Base-by-base conservation (phyloP, 441 rosid species). In the Mallotus repandus region DNA sequence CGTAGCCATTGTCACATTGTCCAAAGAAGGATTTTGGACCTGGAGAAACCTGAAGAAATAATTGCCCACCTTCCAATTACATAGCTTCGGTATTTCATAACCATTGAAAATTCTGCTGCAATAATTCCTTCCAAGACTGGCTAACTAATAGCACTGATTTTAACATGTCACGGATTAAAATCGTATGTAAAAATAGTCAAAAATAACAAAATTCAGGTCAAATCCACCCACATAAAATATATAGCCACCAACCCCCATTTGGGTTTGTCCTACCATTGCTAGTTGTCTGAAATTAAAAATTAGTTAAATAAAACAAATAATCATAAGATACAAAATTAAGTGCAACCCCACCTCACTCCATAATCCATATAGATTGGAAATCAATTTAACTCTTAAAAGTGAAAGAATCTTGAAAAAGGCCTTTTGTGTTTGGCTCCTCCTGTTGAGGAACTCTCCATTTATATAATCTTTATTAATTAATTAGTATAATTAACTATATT, bases 371-470 rank as follows among this genome's bases (percentile, higher is more conserved):
- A 65, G 54, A 4, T 57, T 56, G 65, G 50, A 55, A 72, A 45
- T 38, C n/a, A n/a, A n/a, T n/a, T 43, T 43, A 41, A 59, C 5
- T 18, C 18, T 43, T 7, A 63, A 12, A n/a, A 41, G 6, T 19
- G 10, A 53, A 35, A 66, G 74, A 72, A 61, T 68, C 73, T 68
- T 67, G 41, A 6, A 45, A 50, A 63, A 55, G 9, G 78, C 32
- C n/a, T 0, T 18, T 53, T 18, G 11, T 9, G 48, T n/a, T 77
- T 74, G 74, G 78, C 63, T 80, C 80, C 83, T 67, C 45, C n/a
- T 52, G 59, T 55, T 53, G 46, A 71, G 83, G 83, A 80, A 77
- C 72, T 70, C 73, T 58, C 71, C 79, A 68, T 79, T 16, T 1
- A 19, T 16, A n/a, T n/a, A 52, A 66, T 12, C 7, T 41, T 41